Evolutionary conservation across 176 grass and related monocot species (phyloP), one percentile per base, ranked within the genome.

Genomic region (Rhynchospora tenuis): DNA sequence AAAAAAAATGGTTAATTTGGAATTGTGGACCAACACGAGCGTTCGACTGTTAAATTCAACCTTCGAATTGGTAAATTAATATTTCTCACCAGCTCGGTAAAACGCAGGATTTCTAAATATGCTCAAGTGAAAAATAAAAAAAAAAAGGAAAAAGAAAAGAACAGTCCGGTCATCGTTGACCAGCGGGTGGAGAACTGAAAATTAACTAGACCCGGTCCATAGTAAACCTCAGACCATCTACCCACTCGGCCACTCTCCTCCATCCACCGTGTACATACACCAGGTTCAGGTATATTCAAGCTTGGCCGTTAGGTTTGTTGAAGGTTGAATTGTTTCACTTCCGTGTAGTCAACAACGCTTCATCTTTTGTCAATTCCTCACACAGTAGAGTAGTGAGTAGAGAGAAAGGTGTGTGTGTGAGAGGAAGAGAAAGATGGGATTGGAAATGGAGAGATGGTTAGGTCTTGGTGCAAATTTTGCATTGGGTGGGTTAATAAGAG

Each of bases 371-470:
- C 17, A 81, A 23, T 60, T 61, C 20, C 31, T 56, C 78, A 61
- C 42, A 61, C 42, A 75, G 47, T 45, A 70, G 8, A 44, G n/a
- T 14, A 73, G 69, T 38, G 33, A 38, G 33, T 38, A 75, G 60
- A 66, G 44, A 15, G 79, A 7, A 59, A 24, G 20, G 31, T 33
- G 31, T 33, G 59, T 62, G 59, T 62, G 59, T 45, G 60, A 82
- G 59, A 82, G 22, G 20, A 64, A 66, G 42, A 65, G 13, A 44
- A 47, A 66, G n/a, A 61, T 82, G 79, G 59, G 17, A 65, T 26
- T 82, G 22, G 59, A 82, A 48, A 82, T 82, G 60, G 42, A 82
- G 20, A 46, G 16, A n/a, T 82, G 55, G 79, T 50, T 82, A 48
- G n/a, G 6, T 62, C 19, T 66, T 48, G 33, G 43, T 64, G 24